Conservation (phyloP, 257 asterid genomes). For the Ilex aquifolium region DNA sequence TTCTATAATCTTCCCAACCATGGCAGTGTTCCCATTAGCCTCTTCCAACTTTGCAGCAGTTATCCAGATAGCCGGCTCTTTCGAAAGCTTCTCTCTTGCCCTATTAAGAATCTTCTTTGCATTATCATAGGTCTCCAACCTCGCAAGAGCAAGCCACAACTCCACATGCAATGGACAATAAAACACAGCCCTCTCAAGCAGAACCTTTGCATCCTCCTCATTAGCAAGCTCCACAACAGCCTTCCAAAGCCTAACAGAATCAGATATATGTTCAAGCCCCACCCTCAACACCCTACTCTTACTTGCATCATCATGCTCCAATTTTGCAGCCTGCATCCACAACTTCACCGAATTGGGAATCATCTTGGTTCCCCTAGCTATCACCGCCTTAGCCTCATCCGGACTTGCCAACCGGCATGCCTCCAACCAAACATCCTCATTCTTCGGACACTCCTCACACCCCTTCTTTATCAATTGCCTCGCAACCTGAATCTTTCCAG, state of each 20-base stretch:
- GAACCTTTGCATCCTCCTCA: slow-evolving; percentile 69
- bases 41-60: slow-evolving; percentile 83
- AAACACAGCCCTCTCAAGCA: slow-evolving; percentile 83
- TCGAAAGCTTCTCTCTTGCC: slow-evolving; percentile 75
- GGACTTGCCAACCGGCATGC: too few relatives aligned
- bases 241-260: slow-evolving; percentile 89
- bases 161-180: slow-evolving; percentile 67
- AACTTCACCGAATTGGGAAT: slow-evolving; percentile 19
- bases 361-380: too few relatives aligned
- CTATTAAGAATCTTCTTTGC: slow-evolving; percentile 80
- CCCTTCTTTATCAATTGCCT: too few relatives aligned
- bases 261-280: slow-evolving; percentile 26
- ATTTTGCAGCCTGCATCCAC: slow-evolving; percentile 90
- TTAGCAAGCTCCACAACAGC: slow-evolving; percentile 90
- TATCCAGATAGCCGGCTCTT: slow-evolving; percentile 38
- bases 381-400: too few relatives aligned
- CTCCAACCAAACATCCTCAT: too few relatives aligned
- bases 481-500: too few relatives aligned
- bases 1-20: slow-evolving; percentile 75
- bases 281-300: slow-evolving; percentile 72
- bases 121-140: slow-evolving; percentile 10
- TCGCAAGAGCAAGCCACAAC: slow-evolving; percentile 70
- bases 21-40: slow-evolving; percentile 62
- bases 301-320: slow-evolving; percentile 63
- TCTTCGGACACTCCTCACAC: too few relatives aligned